Evolutionary conservation across 306 rosid species (phyloP), one percentile per base, ranked within the genome.

Genomic region (Cucumis melo): DNA sequence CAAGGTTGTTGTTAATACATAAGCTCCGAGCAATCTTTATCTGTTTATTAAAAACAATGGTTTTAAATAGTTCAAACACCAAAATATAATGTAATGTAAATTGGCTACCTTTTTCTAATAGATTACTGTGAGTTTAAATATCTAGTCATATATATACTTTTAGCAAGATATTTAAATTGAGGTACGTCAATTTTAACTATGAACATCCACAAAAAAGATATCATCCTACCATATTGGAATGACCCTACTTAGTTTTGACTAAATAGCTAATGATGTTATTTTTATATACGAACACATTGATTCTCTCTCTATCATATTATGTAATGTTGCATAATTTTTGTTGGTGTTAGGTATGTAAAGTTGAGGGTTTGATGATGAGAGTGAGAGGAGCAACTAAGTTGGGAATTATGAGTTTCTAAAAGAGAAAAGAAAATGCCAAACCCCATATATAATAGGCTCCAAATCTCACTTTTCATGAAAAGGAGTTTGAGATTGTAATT

Each of bases 381-480:
- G 72, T 64, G 54, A 67, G 53, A 14, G n/a, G 8, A 39, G 13
- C 73, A 66, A 66, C 20, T n/a, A 67, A 21, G 75, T 46, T 44
- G 41, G 58, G 20, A 70, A 70, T 70, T 67, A 9, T 67, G 15
- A 11, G 53, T 67, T 67, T 67, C n/a, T 10, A 70, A 70, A 70
- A 4, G 10, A 46, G 21, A 70, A 70, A 70, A 70, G 56, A 70
- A 23, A 68, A 41, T n/a, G 74, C 74, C 55, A 41, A 67, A 67
- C 29, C 73, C 50, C 50, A 17, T 32, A 17, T 32, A 32, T 32
- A 32, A 32, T 66, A 66, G 70, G 27, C 73, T 66, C 53, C 73
- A 66, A 67, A 67, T 67, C 74, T 67, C 54, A 36, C 48, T 67
- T 67, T 67, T 67, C 74, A 41, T 67, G 54, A 67, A 67, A 67